phyloP scores from a whole-genome alignment of 352 stramenopile genomes.

The Phytophthora fragariae region DNA sequence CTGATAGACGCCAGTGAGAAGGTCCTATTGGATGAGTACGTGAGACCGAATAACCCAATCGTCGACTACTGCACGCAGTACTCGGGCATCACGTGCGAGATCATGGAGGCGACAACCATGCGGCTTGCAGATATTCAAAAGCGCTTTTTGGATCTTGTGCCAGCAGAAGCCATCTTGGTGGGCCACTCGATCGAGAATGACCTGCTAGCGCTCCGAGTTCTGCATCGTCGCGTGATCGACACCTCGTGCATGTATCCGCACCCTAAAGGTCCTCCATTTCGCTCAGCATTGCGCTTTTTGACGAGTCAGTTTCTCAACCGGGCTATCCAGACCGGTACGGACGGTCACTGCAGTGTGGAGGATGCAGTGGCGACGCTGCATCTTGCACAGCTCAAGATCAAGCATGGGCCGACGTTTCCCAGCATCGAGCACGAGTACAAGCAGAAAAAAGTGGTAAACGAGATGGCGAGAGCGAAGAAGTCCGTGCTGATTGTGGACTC shows the following conservation, averaged over 20 bases:
- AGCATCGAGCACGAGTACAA: conserved; percentile 75
- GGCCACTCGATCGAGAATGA: conserved; percentile 92
- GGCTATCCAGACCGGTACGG: conserved; percentile 73
- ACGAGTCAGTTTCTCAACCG: conserved; percentile 73
- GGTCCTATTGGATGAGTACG: conserved; percentile 85
- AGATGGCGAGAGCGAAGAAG: conserved; percentile 77
- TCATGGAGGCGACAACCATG: conserved; percentile 76
- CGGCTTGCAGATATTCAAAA: conserved; percentile 73
- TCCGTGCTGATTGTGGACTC: conserved; percentile 82
- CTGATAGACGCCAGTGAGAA: conserved; percentile 75
- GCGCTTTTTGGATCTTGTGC: conserved; percentile 62
- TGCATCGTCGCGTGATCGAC: conserved; percentile 85
- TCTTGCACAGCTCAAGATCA: conserved; percentile 80
- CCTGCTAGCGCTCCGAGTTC: conserved; percentile 65
- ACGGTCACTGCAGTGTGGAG: conserved; percentile 87
- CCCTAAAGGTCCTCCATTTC: conserved; percentile 78
- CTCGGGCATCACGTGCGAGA: conserved; percentile 84
- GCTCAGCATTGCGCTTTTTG: conserved; percentile 80
- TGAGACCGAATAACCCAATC: conserved; percentile 81
- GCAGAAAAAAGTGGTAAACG: conserved; percentile 82
- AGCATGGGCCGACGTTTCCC: conserved; percentile 76
- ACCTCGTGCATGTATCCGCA: conserved; percentile 86
- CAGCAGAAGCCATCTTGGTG: conserved; percentile 82
- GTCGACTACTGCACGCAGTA: conserved; percentile 91
- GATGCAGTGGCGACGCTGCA: conserved; percentile 82